These are phyloP conservation scores for Ganoderma lingzhi DNA, from an alignment of 1,284 basidiomycete genomes.

Conservation along the genomic window DNA sequence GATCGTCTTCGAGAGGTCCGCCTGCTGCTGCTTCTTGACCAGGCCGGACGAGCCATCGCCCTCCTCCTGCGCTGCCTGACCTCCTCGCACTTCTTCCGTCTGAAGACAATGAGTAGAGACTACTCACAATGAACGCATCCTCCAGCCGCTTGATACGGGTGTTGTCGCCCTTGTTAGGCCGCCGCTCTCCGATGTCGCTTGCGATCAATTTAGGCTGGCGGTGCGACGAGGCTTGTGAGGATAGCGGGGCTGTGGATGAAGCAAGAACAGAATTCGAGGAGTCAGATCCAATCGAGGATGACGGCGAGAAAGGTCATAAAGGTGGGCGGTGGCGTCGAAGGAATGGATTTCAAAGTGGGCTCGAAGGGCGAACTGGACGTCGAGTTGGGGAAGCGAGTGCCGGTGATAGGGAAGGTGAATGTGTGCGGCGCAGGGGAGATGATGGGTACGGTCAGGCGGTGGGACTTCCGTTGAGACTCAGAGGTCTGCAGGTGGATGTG, in stretches of 20 bases:
- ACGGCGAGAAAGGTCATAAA: constrained; percentile 49
- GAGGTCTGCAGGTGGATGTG: too few relatives aligned
- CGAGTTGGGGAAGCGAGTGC: constrained; percentile 69
- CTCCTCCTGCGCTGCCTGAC: constrained; percentile 57
- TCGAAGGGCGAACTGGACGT: constrained; percentile 75
- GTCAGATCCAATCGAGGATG: constrained; percentile 58
- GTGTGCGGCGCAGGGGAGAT: too few relatives aligned
- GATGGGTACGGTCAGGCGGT: too few relatives aligned
- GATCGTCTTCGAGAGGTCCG: constrained; percentile 79
- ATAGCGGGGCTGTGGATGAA: constrained; percentile 43
- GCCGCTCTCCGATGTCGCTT: constrained; percentile 67
- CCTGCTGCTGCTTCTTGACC: constrained; percentile 60
- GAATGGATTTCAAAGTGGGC: constrained; percentile 65
- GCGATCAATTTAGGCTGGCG: constrained; percentile 69
- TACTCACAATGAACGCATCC: constrained; percentile 84
- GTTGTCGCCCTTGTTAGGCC: constrained; percentile 80
- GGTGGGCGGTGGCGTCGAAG: constrained; percentile 53
- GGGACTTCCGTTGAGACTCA: too few relatives aligned
- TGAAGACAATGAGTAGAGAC: constrained; percentile 84
- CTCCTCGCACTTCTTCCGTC: constrained; percentile 77
- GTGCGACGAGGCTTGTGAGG: constrained; percentile 49
- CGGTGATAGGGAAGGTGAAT: constrained; percentile 70
- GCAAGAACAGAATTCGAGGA: constrained; percentile 46
- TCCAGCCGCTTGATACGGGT: constrained; percentile 83
- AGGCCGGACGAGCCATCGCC: constrained; percentile 46